Conservation (phyloP, 179 eudicot genomes). For the Vitellaria paradoxa region DNA sequence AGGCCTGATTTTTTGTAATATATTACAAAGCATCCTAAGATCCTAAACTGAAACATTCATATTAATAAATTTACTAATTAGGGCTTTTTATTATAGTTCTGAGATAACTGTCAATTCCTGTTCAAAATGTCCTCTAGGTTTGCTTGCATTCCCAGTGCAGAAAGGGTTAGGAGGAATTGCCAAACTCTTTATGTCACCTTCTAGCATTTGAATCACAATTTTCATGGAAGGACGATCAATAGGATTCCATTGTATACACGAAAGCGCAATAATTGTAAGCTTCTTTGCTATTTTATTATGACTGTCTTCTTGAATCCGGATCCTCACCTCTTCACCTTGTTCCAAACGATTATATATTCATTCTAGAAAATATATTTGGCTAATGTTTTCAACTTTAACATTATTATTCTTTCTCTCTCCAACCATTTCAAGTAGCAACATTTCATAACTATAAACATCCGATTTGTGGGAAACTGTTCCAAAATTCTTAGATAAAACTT, state of each 20-base stretch:
- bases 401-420: too few relatives aligned
- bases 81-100: background rate
- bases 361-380: constrained; percentile 24
- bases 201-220: constrained; percentile 21
- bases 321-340: constrained; percentile 21
- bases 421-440: too few relatives aligned
- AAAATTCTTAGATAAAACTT: constrained; percentile 16
- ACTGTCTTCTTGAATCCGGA: constrained; percentile 17
- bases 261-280: constrained; percentile 1
- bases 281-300: constrained; percentile 18
- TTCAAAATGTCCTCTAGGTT: background rate
- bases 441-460: constrained; percentile 24
- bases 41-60: background rate
- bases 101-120: background rate
- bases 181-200: constrained; percentile 8
- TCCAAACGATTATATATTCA: constrained; percentile 26
- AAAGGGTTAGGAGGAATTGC: constrained; percentile 30
- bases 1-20: too few relatives aligned
- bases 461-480: background rate
- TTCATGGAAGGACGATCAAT: constrained; percentile 28
- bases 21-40: too few relatives aligned
- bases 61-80: background rate
- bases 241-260: constrained; percentile 27
- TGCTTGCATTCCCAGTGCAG: background rate
- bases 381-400: background rate